These are phyloP conservation scores for Cardiospermum halicacabum DNA, from an alignment of 345 rosid species.

Conservation along the genomic window DNA sequence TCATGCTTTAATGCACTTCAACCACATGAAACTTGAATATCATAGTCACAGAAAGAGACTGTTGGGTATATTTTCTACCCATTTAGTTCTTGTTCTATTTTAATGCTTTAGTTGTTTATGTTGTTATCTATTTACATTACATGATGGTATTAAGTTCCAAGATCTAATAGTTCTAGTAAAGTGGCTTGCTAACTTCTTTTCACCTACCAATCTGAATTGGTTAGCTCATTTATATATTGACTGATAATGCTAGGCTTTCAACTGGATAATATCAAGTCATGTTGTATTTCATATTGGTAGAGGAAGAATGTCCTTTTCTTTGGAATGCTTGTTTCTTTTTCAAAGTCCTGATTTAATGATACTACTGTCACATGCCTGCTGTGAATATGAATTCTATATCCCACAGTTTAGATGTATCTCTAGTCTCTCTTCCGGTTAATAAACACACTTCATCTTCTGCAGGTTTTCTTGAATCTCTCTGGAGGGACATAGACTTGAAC, in stretches of 20 bases:
- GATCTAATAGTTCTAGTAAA: not conserved
- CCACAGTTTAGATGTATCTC: not conserved
- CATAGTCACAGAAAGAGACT: not conserved
- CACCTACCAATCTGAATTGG: not conserved
- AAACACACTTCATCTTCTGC: slow-evolving; percentile 19
- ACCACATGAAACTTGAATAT: not conserved
- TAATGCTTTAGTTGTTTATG: not conserved
- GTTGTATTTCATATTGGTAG: not conserved
- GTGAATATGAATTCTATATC: not conserved
- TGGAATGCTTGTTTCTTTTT: not conserved
- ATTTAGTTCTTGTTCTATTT: not conserved
- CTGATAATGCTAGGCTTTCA: not conserved
- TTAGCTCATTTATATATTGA: not conserved
- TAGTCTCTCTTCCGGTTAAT: no score
- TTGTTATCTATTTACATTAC: not conserved
- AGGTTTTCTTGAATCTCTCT: slow-evolving; percentile 91
- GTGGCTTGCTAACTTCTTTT: not conserved
- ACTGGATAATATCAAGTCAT: not conserved
- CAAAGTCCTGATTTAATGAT: not conserved
- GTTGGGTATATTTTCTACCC: not conserved
- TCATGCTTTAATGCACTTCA: not conserved
- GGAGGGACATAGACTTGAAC: slow-evolving; percentile 95
- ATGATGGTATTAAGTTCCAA: not conserved
- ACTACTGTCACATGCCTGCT: not conserved
- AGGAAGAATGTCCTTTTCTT: not conserved